A percentile compares a stretch with the other conserved stretches of the same genome.
Conservation (phyloP, 306 rosid genomes). For the Quercus berberidifolia region DNA sequence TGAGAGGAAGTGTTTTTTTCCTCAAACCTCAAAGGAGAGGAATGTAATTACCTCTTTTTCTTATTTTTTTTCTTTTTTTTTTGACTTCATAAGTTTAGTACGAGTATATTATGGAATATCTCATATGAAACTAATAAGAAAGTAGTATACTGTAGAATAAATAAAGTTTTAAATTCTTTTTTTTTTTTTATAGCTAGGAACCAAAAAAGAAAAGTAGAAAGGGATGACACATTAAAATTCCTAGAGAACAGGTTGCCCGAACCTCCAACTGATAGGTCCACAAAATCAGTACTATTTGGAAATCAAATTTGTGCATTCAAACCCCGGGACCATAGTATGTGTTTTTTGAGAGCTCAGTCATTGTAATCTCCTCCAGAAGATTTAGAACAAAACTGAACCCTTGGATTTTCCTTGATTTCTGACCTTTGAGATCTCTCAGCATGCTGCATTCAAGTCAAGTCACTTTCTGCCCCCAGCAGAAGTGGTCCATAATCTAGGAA, state of each 20-base stretch:
- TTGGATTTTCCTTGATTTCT: neutral
- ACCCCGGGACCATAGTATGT: constrained; percentile 24
- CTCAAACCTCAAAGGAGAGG: too few relatives aligned
- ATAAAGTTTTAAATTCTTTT: too few relatives aligned
- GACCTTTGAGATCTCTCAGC: constrained; percentile 1
- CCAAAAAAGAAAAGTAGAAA: constrained; percentile 32
- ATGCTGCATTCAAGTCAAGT: constrained; percentile 27
- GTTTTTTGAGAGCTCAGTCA: constrained; percentile 38
- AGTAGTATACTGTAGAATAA: too few relatives aligned
- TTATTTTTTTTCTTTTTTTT: too few relatives aligned
- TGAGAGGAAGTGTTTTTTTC: too few relatives aligned
- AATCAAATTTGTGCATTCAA: constrained; percentile 9
- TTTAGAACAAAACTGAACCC: neutral
- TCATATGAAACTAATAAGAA: too few relatives aligned
- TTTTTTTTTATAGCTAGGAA: too few relatives aligned
- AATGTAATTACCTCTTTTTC: too few relatives aligned
- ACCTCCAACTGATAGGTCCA: constrained; percentile 62
- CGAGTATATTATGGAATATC: too few relatives aligned
- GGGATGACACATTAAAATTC: constrained; percentile 53
- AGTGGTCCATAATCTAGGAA: constrained; percentile 33
- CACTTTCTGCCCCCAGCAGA: constrained; percentile 13
- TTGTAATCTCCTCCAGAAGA: constrained; percentile 22
- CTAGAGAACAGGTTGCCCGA: constrained; percentile 43
- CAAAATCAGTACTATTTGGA: constrained; percentile 42
- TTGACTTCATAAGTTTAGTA: too few relatives aligned